Evolutionary conservation across 2,329 filamentous ascomycete genomes (phyloP).

Genomic region (Fonsecaea erecta): DNA sequence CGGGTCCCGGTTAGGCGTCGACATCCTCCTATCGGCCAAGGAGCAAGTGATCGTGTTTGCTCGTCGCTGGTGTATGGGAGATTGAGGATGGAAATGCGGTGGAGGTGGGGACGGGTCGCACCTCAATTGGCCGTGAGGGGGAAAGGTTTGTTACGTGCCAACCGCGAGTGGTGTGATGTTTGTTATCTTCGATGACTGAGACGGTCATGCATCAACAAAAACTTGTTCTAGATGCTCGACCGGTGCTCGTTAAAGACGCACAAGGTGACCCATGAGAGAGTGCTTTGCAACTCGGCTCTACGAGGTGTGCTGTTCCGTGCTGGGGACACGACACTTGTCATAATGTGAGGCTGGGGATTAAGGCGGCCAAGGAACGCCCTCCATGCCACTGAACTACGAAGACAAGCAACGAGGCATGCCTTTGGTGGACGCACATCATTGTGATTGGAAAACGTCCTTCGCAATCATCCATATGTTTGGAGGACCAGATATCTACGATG

Average conservation of each 20-base stretch:
- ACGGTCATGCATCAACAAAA: not conserved
- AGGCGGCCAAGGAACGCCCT: no score
- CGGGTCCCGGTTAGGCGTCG: conserved; percentile 30
- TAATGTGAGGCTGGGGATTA: no score
- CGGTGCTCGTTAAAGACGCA: not conserved
- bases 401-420: not conserved
- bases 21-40: conserved; percentile 19
- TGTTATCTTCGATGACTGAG: not conserved
- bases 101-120: conserved; percentile 11
- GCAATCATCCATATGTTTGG: not conserved
- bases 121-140: conserved; percentile 22
- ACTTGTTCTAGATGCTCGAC: not conserved
- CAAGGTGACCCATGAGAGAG: not conserved
- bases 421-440: not conserved
- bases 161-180: conserved; percentile 17
- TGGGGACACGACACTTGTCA: not conserved
- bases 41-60: not conserved
- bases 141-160: not conserved
- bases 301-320: not conserved
- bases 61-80: conserved; percentile 6
- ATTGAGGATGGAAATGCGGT: conserved; percentile 15
- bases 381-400: no score
- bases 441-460: not conserved
- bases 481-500: not conserved
- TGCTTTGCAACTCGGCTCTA: not conserved